These are phyloP conservation scores for Rehmannia glutinosa DNA, from an alignment of 257 asterid species.

Conservation along the genomic window DNA sequence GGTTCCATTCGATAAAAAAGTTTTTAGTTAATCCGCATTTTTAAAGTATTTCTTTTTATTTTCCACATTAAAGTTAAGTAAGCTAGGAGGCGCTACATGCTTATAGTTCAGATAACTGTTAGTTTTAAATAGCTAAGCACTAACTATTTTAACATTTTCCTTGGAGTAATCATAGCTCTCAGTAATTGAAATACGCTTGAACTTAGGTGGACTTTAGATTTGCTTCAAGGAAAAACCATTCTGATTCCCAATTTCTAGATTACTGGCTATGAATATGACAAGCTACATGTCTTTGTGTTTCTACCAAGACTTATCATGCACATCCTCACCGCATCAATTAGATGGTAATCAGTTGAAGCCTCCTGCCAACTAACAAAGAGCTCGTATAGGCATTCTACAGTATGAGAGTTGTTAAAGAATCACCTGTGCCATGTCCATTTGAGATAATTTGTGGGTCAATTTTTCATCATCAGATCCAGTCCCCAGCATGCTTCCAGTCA, in stretches of 20 bases:
- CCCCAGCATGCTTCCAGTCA: conserved; percentile 42
- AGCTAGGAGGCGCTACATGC: no score
- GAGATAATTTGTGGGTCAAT: conserved; percentile 35
- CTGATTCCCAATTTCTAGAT: neutral
- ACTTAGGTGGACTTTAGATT: neutral
- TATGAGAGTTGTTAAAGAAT: conserved; percentile 11
- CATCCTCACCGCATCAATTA: conserved; percentile 1
- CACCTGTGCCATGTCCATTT: conserved; percentile 60
- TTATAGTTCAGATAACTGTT: no score
- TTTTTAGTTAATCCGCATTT: no score
- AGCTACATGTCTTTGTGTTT: neutral
- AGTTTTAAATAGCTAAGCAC: no score
- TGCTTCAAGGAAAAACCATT: neutral
- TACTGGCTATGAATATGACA: neutral
- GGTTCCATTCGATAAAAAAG: no score
- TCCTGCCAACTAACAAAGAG: neutral
- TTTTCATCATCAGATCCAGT: conserved; percentile 34
- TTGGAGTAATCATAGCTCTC: no score
- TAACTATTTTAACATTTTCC: no score
- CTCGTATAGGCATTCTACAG: neutral
- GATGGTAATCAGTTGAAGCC: neutral
- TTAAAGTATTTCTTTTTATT: no score
- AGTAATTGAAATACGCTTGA: no score
- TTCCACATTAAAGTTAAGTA: no score
- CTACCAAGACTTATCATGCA: neutral